These are phyloP conservation scores for Peronospora destructor DNA, from an alignment of 352 stramenopile species.

Conservation along the genomic window DNA sequence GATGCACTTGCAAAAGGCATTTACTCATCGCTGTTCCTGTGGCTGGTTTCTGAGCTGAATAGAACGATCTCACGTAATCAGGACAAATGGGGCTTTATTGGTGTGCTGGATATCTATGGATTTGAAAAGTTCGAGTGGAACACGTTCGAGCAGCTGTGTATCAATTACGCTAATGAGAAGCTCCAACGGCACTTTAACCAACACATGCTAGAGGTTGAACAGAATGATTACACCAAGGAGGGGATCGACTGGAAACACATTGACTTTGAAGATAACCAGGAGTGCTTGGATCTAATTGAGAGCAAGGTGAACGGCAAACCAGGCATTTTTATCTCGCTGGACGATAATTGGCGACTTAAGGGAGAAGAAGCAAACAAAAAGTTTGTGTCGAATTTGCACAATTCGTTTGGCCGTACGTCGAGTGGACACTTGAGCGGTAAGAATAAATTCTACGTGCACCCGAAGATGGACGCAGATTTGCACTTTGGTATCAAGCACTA, in stretches of 20 bases:
- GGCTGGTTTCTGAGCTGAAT: slow-evolving; percentile 88
- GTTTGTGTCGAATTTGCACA: slow-evolving; percentile 85
- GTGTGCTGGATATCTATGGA: slow-evolving; percentile 96
- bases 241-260: slow-evolving; percentile 91
- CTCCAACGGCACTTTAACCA: slow-evolving; percentile 91
- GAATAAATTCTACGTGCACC: slow-evolving; percentile 86
- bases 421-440: slow-evolving; percentile 52
- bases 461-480: slow-evolving; percentile 86
- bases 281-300: slow-evolving; percentile 90
- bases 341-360: slow-evolving; percentile 94
- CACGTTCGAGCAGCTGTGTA: slow-evolving; percentile 94
- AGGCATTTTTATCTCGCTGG: slow-evolving; percentile 92
- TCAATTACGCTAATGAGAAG: slow-evolving; percentile 96
- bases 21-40: slow-evolving; percentile 89
- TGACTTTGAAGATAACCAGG: slow-evolving; percentile 91
- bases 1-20: slow-evolving; percentile 89
- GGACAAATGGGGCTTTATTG: slow-evolving; percentile 89
- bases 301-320: slow-evolving; percentile 84
- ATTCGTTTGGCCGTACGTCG: slow-evolving; percentile 66
- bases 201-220: slow-evolving; percentile 95
- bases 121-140: slow-evolving; percentile 96
- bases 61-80: slow-evolving; percentile 76
- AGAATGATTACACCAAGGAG: slow-evolving; percentile 96
- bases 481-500: slow-evolving; percentile 88
- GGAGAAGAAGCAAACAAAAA: slow-evolving; percentile 89